phyloP scores from a whole-genome alignment of 2,329 filamentous ascomycete genomes.

The Capronia americana region DNA sequence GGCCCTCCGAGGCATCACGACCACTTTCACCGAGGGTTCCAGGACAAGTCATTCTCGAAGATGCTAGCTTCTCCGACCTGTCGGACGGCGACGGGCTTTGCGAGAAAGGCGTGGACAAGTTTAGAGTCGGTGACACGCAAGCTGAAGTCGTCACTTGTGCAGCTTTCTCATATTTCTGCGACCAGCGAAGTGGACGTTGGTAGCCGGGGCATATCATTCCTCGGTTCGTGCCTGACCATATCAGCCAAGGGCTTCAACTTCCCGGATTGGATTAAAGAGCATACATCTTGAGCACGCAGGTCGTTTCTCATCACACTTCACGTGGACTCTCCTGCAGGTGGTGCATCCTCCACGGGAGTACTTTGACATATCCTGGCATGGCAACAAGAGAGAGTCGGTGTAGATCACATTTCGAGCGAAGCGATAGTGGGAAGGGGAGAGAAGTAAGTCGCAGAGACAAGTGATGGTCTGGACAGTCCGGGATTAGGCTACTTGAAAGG shows the following conservation, averaged over 20 bases:
- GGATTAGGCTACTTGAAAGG: neutral
- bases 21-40: neutral
- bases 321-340: conserved; percentile 8
- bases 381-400: neutral
- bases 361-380: conserved; percentile 14
- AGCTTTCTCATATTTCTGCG: conserved; percentile 14
- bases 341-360: conserved; percentile 16
- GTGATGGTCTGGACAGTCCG: neutral
- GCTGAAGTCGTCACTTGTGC: neutral
- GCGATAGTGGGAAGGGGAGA: neutral
- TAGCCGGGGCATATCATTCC: conserved; percentile 18
- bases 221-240: conserved; percentile 13
- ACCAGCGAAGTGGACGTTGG: conserved; percentile 16
- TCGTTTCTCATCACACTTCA: conserved; percentile 17
- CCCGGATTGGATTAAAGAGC: neutral
- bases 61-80: neutral
- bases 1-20: neutral
- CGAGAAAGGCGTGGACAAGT: neutral
- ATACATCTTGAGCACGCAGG: conserved; percentile 21
- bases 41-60: neutral
- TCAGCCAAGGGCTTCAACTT: neutral
- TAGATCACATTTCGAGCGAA: conserved; percentile 1
- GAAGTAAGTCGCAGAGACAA: neutral
- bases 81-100: neutral
- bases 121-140: neutral